Base-by-base conservation (phyloP, 345 rosid genomes). In the Gossypium rotundifolium region DNA sequence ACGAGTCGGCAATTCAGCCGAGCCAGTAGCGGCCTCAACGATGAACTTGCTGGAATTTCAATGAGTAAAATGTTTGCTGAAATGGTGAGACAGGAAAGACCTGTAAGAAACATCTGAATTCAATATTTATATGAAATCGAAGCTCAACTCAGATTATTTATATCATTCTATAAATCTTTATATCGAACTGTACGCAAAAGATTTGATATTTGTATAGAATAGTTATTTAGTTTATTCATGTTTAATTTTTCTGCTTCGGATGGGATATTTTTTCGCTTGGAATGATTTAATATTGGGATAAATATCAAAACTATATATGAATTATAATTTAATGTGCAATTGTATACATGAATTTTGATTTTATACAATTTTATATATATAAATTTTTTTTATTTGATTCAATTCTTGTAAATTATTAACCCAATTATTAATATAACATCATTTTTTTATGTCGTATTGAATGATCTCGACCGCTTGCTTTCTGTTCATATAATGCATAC, bases 61-160 rank as follows among this genome's bases (percentile, higher is more conserved):
- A 87, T 90, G 95, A 87, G 88, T 51, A 85, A 79, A 46, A 87
- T 90, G 57, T 90, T 90, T 69, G 92, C 91, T 2, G 84, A 86
- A 72, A 84, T 90, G 91, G 91, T 85, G 69, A 85, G 79, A 72
- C 88, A 87, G 80, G 91, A 87, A 20, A 82, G 7, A 64, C 33
- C 45, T 45, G 53, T 12, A 45, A 65, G 53, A 65, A 20, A 46
- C 10, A 42, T 65, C 16, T 44, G 29, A 58, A 58, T 23, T 58
- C 33, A 13, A 23, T 58, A 58, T 23, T 58, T 46, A 10, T 55
- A 18, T 18, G 25, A 55, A 18, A 22, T 10, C 59, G 25, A 18
- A 55, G 4, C 7, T 55, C 20, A 9, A n/a, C 25, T 55, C 11
- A 8, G 23, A 2, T 18, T n/a, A 8, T 3, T 55, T 23, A 55